These are phyloP conservation scores for Lepiota brunneoincarnata DNA, from an alignment of 768 basidiomycete genomes.

Conservation along the genomic window DNA sequence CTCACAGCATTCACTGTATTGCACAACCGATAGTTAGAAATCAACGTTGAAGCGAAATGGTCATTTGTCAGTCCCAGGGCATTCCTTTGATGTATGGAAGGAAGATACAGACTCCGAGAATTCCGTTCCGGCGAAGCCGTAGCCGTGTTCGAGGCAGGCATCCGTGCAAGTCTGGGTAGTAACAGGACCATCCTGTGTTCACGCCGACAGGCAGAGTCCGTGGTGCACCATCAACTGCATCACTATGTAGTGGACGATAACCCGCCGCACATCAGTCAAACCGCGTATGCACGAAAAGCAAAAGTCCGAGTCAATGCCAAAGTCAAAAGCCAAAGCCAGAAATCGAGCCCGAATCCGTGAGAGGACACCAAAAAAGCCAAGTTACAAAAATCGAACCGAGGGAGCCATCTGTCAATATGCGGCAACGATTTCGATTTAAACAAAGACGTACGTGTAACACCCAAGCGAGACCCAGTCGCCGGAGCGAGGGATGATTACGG, in stretches of 20 bases:
- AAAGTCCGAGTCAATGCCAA: too few species aligned
- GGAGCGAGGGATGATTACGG: constrained; percentile 48
- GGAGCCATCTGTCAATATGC: background rate
- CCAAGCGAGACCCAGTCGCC: constrained; percentile 71
- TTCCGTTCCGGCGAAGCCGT: constrained; percentile 35
- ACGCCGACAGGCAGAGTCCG: constrained; percentile 38
- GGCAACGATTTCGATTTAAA: background rate
- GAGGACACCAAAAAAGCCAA: constrained; percentile 31
- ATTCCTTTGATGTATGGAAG: background rate
- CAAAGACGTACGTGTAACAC: constrained; percentile 59
- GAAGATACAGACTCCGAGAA: constrained; percentile 31
- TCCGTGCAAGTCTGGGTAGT: constrained; percentile 57
- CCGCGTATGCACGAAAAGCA: constrained; percentile 23
- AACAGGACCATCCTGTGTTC: constrained; percentile 37
- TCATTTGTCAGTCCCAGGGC: constrained; percentile 7
- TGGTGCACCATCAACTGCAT: constrained; percentile 39
- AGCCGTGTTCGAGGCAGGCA: constrained; percentile 57
- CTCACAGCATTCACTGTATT: constrained; percentile 52
- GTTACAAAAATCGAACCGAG: constrained; percentile 17
- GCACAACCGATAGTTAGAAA: background rate
- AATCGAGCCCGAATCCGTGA: constrained; percentile 32
- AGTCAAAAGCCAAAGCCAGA: background rate
- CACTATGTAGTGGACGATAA: constrained; percentile 27
- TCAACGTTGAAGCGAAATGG: background rate
- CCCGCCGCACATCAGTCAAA: too few species aligned